phyloP scores from a whole-genome alignment of 2,329 filamentous ascomycete genomes.

The Fusarium compactum region DNA sequence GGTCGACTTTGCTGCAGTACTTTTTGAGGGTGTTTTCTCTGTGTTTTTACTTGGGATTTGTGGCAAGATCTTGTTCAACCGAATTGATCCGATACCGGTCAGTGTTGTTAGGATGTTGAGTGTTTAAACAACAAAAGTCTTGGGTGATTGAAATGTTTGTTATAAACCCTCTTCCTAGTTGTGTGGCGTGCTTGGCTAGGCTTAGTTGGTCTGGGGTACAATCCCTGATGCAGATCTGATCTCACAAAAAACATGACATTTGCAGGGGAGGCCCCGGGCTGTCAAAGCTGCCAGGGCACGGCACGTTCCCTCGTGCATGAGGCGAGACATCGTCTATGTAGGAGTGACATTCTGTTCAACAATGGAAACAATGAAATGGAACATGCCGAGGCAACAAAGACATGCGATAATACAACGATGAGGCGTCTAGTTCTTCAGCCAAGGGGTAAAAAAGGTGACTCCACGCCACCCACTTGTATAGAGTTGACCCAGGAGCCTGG shows the following conservation, averaged over 20 bases:
- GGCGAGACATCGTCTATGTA: neutral
- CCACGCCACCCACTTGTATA: neutral
- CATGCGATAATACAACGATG: neutral
- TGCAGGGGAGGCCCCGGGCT: constrained; percentile 36
- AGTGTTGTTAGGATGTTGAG: neutral
- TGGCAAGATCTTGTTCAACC: neutral
- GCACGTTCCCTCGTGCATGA: constrained; percentile 34
- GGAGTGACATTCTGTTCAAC: neutral
- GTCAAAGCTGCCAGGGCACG: constrained; percentile 35
- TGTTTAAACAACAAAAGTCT: neutral
- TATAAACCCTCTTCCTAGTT: neutral
- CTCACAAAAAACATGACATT: constrained; percentile 7
- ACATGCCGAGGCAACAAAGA: neutral
- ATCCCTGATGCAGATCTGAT: constrained; percentile 35
- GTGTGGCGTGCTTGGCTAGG: constrained; percentile 13
- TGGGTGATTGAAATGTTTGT: neutral
- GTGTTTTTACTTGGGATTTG: neutral
- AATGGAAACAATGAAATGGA: neutral
- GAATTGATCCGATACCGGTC: neutral
- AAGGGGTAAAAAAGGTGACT: constrained; percentile 1
- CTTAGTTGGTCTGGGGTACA: constrained; percentile 15
- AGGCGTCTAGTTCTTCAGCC: constrained; percentile 14
- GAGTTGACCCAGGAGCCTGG: neutral
- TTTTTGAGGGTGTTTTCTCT: neutral
- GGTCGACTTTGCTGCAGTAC: neutral